phyloP scores from a whole-genome alignment of 371 early-diverging fungal genomes.

The Circinella minor region DNA sequence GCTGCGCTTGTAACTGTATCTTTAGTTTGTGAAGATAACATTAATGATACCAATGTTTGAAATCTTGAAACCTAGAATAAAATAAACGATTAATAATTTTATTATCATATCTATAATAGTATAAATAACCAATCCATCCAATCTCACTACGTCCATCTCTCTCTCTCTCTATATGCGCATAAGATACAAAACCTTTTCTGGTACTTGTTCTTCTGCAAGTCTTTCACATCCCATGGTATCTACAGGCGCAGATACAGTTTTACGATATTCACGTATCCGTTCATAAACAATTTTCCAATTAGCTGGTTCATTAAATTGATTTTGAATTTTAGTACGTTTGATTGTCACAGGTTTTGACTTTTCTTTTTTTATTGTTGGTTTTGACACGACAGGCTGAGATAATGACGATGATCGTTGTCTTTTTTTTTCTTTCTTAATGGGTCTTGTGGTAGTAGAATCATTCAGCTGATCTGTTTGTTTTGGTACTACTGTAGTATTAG shows the following conservation, averaged over 20 bases:
- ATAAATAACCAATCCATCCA: no score
- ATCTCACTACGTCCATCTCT: no score
- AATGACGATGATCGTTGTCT: background rate
- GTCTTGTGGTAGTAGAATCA: background rate
- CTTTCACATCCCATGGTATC: conserved; percentile 95
- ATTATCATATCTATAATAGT: no score
- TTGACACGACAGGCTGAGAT: no score
- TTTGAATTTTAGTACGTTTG: background rate
- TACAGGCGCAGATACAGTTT: conserved; percentile 82
- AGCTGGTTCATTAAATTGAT: conserved; percentile 35
- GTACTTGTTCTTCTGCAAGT: conserved; percentile 59
- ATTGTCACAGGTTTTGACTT: background rate
- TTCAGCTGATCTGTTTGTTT: background rate
- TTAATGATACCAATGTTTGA: conserved; percentile 89
- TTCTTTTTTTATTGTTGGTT: background rate
- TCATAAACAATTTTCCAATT: conserved; percentile 76
- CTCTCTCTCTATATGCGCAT: no score
- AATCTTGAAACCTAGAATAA: conserved; percentile 69
- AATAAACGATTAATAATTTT: no score
- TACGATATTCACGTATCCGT: conserved; percentile 65
- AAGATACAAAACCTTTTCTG: conserved; percentile 19
- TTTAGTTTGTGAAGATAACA: conserved; percentile 96
- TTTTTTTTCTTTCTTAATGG: conserved; percentile 1
- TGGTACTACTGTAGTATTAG: no score
- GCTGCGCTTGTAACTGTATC: conserved; percentile 90